Evolutionary conservation across 2,329 filamentous ascomycete species (phyloP), one percentile per base, ranked within the genome.

Genomic region (Sporothrix sp.): DNA sequence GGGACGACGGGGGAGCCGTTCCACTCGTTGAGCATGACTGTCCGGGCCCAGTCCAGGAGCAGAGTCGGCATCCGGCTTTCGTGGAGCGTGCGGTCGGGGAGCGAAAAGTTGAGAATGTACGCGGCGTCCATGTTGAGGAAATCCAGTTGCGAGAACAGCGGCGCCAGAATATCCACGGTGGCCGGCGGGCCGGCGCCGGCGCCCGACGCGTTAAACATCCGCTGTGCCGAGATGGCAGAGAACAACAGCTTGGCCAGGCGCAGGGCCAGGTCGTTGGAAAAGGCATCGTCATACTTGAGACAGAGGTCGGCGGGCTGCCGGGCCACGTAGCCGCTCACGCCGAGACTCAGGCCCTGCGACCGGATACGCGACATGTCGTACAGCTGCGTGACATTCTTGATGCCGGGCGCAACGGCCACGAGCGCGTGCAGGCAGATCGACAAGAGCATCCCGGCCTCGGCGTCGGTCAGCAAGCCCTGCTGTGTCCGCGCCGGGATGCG

Each of bases 11-110:
- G 76, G 50, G 78, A 78, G 0, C 87, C 86, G 60, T 91, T 78
- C 90, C 90, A 96, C 55, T 87, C 81, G 50, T 82, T 79, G 39
- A 94, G 67, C 60, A 95, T 77, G 1, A 93, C 75, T 0, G 83
- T 81, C 53, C 85, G 75, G 18, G 84, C 77, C 84, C 84, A 89
- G 59, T 88, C 84, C 23, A 88, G 66, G 6, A 79, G 67, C 14
- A 81, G 63, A 10, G 73, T 77, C 7, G 75, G 77, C 16, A 77
- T 70, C 32, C 75, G 68, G 28, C 74, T 76, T 58, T 81, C 78
- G 56, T 80, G 79, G 20, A 77, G 59, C 13, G 70, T 67, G n/a
- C 72, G 71, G 53, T 79, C 78, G 1, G 69, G 56, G 33, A 71
- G 66, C 1, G 71, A 63, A 55, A 81, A 78, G 4, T 72, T 65